Evolutionary conservation across 1,139 yeast genomes (phyloP).

Genomic region (Candida tropicalis): DNA sequence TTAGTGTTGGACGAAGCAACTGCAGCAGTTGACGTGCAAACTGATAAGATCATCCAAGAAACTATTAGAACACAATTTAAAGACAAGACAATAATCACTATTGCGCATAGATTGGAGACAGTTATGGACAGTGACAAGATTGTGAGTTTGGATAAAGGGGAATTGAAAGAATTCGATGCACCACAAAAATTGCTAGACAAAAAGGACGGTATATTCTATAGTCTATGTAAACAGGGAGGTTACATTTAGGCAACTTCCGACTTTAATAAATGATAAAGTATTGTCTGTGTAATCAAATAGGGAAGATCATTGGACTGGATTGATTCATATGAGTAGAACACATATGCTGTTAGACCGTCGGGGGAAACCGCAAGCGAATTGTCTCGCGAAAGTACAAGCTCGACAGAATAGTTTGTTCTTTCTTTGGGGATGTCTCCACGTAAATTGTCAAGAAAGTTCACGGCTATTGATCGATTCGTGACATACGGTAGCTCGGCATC

Average conservation of each 20-base stretch:
- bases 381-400: conserved; percentile 29
- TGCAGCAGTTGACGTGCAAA: conserved; percentile 58
- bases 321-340: conserved; percentile 30
- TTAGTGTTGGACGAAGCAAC: conserved; percentile 60
- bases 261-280: conserved; percentile 26
- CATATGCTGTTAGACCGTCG: conserved; percentile 42
- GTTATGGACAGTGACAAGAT: conserved; percentile 54
- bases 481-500: conserved; percentile 22
- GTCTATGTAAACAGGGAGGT: conserved; percentile 22
- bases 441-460: conserved; percentile 25
- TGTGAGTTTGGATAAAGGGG: conserved; percentile 54
- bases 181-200: conserved; percentile 36
- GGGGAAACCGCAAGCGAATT: conserved; percentile 42
- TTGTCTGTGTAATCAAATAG: conserved; percentile 37
- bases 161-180: conserved; percentile 67
- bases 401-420: conserved; percentile 24
- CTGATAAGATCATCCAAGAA: conserved; percentile 52
- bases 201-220: conserved; percentile 19
- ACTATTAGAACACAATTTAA: conserved; percentile 49
- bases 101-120: conserved; percentile 58
- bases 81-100: conserved; percentile 53
- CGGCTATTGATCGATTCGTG: conserved; percentile 16
- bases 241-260: conserved; percentile 9
- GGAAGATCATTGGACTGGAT: conserved; percentile 48
- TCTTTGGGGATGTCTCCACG: background rate